Percentiles rank a stretch among this genome's conserved stretches.
phyloP scores from a whole-genome alignment of 75 land plant species.

The Selaginella tamariscina region DNA sequence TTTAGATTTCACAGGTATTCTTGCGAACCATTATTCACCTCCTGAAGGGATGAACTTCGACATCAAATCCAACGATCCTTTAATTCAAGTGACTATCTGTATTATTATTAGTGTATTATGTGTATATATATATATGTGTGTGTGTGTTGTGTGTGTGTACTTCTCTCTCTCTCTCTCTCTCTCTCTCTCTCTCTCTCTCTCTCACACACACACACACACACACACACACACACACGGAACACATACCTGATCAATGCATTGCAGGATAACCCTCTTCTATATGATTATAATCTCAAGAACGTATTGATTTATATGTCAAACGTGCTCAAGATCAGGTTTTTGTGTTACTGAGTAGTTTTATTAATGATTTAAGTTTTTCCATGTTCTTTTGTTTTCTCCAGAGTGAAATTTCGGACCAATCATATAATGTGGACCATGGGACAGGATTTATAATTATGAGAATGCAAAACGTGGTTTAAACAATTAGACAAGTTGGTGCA shows the following conservation, averaged over 20 bases:
- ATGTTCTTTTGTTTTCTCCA: slow-evolving; percentile 18
- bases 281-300: slow-evolving; percentile 26
- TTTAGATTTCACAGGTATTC: slow-evolving; percentile 66
- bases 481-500: slow-evolving; percentile 86
- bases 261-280: slow-evolving; percentile 30
- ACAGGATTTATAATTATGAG: slow-evolving; percentile 78
- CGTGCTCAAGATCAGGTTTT: slow-evolving; percentile 26
- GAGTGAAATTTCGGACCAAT: slow-evolving; percentile 75
- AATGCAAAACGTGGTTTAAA: slow-evolving; percentile 89
- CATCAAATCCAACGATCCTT: slow-evolving; percentile 40
- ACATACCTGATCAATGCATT: too few relatives aligned
- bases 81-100: slow-evolving; percentile 45
- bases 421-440: slow-evolving; percentile 99
- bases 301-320: slow-evolving; percentile 29
- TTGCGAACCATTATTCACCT: slow-evolving; percentile 73
- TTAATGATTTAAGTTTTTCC: not conserved
- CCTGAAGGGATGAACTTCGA: slow-evolving; percentile 70
- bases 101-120: not conserved
- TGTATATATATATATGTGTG: too few relatives aligned
- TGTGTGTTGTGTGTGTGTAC: too few relatives aligned
- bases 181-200: too few relatives aligned
- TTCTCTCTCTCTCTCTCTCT: too few relatives aligned
- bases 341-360: not conserved
- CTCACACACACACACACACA: too few relatives aligned
- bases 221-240: too few relatives aligned